These are phyloP conservation scores for Tinospora cordifolia DNA, from an alignment of 164 flowering plant species.

Conservation along the genomic window DNA sequence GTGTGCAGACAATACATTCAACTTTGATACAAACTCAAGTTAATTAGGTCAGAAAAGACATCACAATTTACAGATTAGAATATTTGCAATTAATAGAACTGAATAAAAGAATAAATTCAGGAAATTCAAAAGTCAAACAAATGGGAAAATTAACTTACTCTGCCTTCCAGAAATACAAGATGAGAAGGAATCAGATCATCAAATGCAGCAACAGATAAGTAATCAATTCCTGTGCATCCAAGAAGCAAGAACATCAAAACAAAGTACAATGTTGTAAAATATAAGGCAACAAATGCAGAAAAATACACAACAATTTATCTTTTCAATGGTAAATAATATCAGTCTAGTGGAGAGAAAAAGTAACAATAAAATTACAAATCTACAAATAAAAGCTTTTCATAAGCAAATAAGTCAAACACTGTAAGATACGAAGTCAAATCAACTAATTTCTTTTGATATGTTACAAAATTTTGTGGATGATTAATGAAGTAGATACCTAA, in stretches of 20 bases:
- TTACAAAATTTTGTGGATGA: too few relatives aligned
- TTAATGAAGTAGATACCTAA: too few relatives aligned
- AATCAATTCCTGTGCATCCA: conserved; percentile 70
- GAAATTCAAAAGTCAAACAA: neutral
- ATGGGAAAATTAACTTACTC: conserved; percentile 38
- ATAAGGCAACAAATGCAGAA: neutral
- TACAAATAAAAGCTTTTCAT: too few relatives aligned
- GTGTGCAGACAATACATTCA: too few relatives aligned
- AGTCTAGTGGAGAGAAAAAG: too few relatives aligned
- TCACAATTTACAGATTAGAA: neutral
- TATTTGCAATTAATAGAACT: neutral
- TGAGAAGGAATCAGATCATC: conserved; percentile 71
- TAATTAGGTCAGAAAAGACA: too few relatives aligned
- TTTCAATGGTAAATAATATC: too few relatives aligned
- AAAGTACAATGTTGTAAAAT: neutral
- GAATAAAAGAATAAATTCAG: neutral
- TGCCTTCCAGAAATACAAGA: conserved; percentile 53
- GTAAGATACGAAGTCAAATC: too few relatives aligned
- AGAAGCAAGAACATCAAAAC: conserved; percentile 13
- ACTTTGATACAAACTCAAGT: too few relatives aligned
- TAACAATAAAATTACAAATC: too few relatives aligned
- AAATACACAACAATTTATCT: neutral
- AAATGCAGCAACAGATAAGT: conserved; percentile 81
- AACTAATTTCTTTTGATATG: too few relatives aligned
- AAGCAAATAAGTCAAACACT: too few relatives aligned